Conservation (phyloP, 2,329 filamentous ascomycete genomes). For the Cyphellophora europaea region DNA sequence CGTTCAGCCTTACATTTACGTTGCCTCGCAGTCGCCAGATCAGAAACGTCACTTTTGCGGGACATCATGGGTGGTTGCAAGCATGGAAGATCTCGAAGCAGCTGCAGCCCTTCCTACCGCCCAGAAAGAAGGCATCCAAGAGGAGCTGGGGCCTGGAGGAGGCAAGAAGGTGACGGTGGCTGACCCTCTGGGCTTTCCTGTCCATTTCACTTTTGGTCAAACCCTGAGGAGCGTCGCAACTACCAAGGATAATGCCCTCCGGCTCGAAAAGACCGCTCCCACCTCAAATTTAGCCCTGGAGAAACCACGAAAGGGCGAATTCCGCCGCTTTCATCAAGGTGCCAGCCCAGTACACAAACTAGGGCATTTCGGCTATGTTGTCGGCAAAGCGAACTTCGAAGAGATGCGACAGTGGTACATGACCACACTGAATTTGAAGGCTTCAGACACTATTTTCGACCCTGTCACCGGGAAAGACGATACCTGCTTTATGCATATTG, state of each 20-base stretch:
- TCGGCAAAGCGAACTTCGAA: slow-evolving; percentile 23
- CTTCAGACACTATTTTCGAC: slow-evolving; percentile 31
- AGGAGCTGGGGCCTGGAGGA: slow-evolving; percentile 13
- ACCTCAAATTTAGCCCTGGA: slow-evolving; percentile 24
- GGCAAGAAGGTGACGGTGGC: slow-evolving; percentile 15
- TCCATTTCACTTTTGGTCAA: slow-evolving; percentile 17
- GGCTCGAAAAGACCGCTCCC: slow-evolving; percentile 14
- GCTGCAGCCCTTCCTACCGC: slow-evolving; percentile 9
- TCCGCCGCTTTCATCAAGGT: slow-evolving; percentile 33
- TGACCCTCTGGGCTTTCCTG: slow-evolving; percentile 15
- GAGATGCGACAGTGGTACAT: slow-evolving; percentile 33
- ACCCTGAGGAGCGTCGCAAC: slow-evolving; percentile 5
- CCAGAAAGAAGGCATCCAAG: slow-evolving; percentile 5
- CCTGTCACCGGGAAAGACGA: slow-evolving; percentile 17
- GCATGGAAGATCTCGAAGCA: slow-evolving; percentile 7
- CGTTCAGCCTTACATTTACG: slow-evolving; percentile 50
- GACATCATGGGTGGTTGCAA: slow-evolving; percentile 11
- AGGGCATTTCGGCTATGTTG: slow-evolving; percentile 35
- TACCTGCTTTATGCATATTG: slow-evolving; percentile 41
- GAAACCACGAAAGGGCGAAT: slow-evolving; percentile 26
- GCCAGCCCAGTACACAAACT: slow-evolving; percentile 40
- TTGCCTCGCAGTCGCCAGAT: slow-evolving; percentile 20
- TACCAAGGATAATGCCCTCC: slow-evolving; percentile 1
- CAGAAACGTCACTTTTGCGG: slow-evolving; percentile 9
- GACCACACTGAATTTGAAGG: slow-evolving; percentile 34